phyloP scores from a whole-genome alignment of 495 filamentous ascomycete species.

The Echria macrotheca region DNA sequence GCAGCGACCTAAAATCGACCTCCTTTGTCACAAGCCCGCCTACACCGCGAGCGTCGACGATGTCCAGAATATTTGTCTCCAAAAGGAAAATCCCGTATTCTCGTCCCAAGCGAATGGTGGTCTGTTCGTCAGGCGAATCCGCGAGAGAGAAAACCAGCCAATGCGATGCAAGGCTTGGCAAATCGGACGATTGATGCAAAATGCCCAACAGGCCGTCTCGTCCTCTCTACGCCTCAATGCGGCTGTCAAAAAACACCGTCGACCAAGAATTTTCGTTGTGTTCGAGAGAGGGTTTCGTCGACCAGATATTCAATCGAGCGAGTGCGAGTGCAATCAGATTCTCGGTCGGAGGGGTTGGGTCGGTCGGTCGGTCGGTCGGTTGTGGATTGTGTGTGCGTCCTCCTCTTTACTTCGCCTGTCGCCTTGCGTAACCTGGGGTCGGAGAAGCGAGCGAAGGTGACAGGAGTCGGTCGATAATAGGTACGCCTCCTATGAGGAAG shows the following conservation, averaged over 20 bases:
- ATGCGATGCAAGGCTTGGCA: constrained; percentile 2
- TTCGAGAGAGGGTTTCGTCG: background rate
- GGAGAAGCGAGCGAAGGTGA: too few relatives aligned
- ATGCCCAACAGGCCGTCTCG: constrained; percentile 5
- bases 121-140: constrained; percentile 1
- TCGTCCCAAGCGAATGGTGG: too few relatives aligned
- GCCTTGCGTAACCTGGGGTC: too few relatives aligned
- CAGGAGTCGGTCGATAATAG: too few relatives aligned
- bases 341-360: background rate
- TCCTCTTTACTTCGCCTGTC: too few relatives aligned
- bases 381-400: background rate
- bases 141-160: background rate
- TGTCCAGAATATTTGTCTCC: background rate
- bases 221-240: constrained; percentile 16
- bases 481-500: too few relatives aligned
- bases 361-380: too few relatives aligned
- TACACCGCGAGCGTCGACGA: background rate
- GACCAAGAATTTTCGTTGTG: background rate
- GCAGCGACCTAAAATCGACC: background rate
- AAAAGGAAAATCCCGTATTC: too few relatives aligned
- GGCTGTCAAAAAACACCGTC: background rate
- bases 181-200: background rate
- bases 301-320: background rate
- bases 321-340: background rate
- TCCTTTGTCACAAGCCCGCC: background rate